Conservation (phyloP, 345 rosid species). For the Populus tremula region DNA sequence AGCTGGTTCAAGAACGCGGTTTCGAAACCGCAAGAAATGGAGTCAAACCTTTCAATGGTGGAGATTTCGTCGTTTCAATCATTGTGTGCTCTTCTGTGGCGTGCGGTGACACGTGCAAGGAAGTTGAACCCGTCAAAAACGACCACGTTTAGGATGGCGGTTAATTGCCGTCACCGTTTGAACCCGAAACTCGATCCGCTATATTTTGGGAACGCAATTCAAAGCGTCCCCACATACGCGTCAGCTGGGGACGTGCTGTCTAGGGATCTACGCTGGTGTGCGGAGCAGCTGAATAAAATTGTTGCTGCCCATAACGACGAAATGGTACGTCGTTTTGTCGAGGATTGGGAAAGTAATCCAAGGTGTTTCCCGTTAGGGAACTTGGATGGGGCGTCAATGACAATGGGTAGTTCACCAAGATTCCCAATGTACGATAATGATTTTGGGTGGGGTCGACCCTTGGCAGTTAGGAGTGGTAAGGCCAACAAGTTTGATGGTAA, state of each 20-base stretch:
- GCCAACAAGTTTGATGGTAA: slow-evolving; percentile 95
- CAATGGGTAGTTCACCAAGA: slow-evolving; percentile 93
- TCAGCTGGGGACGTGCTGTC: slow-evolving; percentile 64
- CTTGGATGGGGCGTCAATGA: slow-evolving; percentile 69
- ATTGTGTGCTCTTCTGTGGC: slow-evolving; percentile 71
- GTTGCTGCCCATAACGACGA: slow-evolving; percentile 57
- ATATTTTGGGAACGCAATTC: slow-evolving; percentile 94
- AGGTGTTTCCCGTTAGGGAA: slow-evolving; percentile 88
- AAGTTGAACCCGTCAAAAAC: slow-evolving; percentile 44
- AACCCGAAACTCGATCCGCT: slow-evolving; percentile 62
- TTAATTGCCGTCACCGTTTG: slow-evolving; percentile 72
- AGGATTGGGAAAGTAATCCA: slow-evolving; percentile 75
- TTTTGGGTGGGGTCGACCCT: slow-evolving; percentile 92
- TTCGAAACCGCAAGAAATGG: slow-evolving; percentile 22
- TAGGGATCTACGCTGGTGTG: slow-evolving; percentile 78
- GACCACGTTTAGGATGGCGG: slow-evolving; percentile 94
- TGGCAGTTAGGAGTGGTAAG: slow-evolving; percentile 81
- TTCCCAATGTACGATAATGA: slow-evolving; percentile 95
- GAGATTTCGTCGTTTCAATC: slow-evolving; percentile 95
- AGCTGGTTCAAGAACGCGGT: slow-evolving; percentile 36
- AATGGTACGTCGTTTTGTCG: slow-evolving; percentile 43
- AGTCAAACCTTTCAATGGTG: slow-evolving; percentile 14
- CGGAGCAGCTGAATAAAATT: slow-evolving; percentile 58
- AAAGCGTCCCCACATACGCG: slow-evolving; percentile 77
- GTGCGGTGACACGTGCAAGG: slow-evolving; percentile 82